Base-by-base conservation (phyloP, 225 moss, liverwort and hornwort species). In the Antitrichia curtipendula region DNA sequence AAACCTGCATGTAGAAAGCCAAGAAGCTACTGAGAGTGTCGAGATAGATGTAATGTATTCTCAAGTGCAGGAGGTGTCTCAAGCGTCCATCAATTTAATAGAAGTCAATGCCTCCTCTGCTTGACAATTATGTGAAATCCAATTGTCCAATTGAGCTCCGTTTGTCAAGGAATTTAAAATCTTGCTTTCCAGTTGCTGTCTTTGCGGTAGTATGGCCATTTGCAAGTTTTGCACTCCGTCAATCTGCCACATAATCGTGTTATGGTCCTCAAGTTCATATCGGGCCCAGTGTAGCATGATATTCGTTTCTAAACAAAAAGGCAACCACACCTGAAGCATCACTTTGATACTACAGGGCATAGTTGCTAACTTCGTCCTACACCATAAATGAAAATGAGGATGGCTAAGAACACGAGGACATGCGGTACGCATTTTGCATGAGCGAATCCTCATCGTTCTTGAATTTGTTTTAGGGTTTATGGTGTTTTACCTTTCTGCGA, bases 11-110 rank as follows among this genome's bases (percentile, higher is more conserved):
- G 86, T 81, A 57, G 88, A 88, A 81, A 86, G 69, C 52, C 41
- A 32, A 85, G 83, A 47, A 68, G 69, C 41, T 68, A 23, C 52
- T 19, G 86, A 90, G 70, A 76, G 36, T 52, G 80, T 59, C 38
- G n/a, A 87, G 45, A 68, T 75, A 56, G 92, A 90, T 43, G 79
- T 82, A 74, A 78, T 90, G 82, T 85, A 88, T 68, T 87, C 90
- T 72, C 61, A 77, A 90, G 87, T 79, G 54, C 71, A 89, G 52
- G 92, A 81, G 86, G 85, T 88, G 45, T 78, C 88, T 80, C 53
- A 60, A 83, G 83, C 66, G 74, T 61, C 86, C n/a, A 68, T 78
- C 78, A 73, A 57, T 86, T 81, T 74, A 75, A 84, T 88, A 78
- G 83, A 90, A 53, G 69, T 84, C 41, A 34, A 68, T 82, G 50